Evolutionary conservation across 2,329 filamentous ascomycete species (phyloP), one percentile per base, ranked within the genome.

Genomic region (Nemania sp.): DNA sequence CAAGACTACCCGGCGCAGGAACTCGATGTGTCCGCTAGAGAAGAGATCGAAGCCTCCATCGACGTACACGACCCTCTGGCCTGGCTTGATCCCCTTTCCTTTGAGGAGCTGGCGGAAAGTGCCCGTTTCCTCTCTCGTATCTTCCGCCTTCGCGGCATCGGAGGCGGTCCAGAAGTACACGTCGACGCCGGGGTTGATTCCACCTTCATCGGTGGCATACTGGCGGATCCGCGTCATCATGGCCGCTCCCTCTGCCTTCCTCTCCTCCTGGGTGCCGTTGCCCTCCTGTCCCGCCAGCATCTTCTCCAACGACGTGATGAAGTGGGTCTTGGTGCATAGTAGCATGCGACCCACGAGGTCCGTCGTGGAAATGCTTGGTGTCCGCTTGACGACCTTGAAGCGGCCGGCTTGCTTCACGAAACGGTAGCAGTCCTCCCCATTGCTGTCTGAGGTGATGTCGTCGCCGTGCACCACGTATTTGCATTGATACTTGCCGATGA

Each of bases 271-370:
- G 4, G 87, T 89, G 18, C 93, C 93, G 18, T 86, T 85, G 2
- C 93, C 93, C 76, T 97, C 93, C 52, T 89, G 80, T 4, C 93
- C 94, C 0, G 84, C 83, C 6, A 98, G 84, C 27, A 86, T 82
- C 59, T 85, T 88, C 73, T 91, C 86, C 51, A 98, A 85, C 0
- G 92, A 94, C 75, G 90, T 91, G 79, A 98, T 95, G 77, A 97
- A 97, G 82, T 99, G 96, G 24, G 90, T 92, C 77, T 90, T 91
- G n/a, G 95, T 98, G 84, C 94, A 98, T 18, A 98, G 86, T 76
- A 99, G 85, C 96, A 99, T 99, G 75, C 96, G 91, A 22, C 96
- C 96, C 27, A 99, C 96, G n/a, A 99, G 87, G 78, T 99, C 96
- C 3, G 96, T 99, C 1, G 96, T 99, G 10, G 93, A 97, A 77